Conservation (phyloP, 1,284 basidiomycete species). For the Macrocybe sp. region DNA sequence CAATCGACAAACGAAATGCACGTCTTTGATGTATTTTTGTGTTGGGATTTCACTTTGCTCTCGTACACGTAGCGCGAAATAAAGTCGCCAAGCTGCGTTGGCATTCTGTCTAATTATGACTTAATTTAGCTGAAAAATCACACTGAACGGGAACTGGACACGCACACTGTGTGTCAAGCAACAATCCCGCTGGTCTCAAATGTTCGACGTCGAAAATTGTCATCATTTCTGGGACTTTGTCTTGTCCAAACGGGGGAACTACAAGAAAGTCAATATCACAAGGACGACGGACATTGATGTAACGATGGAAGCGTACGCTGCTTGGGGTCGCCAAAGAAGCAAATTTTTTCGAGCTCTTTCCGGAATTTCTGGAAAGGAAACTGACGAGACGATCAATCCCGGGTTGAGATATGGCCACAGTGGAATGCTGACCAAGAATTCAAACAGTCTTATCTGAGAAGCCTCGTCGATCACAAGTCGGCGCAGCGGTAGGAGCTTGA, state of each 20-base stretch:
- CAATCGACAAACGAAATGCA: conserved; percentile 44
- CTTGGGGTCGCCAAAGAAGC: conserved; percentile 43
- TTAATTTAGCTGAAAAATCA: background rate
- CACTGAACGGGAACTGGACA: background rate
- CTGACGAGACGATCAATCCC: conserved; percentile 14
- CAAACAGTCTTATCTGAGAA: conserved; percentile 40
- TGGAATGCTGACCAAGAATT: conserved; percentile 32
- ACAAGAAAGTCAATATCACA: background rate
- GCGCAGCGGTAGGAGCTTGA: conserved; percentile 30
- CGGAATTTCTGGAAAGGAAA: conserved; percentile 30
- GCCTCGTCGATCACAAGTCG: conserved; percentile 44
- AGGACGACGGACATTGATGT: background rate
- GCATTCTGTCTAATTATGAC: conserved; percentile 41
- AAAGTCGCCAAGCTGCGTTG: conserved; percentile 39
- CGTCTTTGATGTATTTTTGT: conserved; percentile 20
- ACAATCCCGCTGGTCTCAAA: conserved; percentile 26
- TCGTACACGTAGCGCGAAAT: conserved; percentile 41
- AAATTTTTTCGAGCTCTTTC: conserved; percentile 28
- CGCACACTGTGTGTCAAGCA: conserved; percentile 44
- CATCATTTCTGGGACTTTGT: conserved; percentile 30
- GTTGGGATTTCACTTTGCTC: conserved; percentile 31
- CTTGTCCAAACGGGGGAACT: conserved; percentile 47
- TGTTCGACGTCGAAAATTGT: conserved; percentile 45
- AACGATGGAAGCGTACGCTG: conserved; percentile 30
- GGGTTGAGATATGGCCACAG: conserved; percentile 4